Percentiles rank a stretch among this genome's conserved stretches.
phyloP scores from a whole-genome alignment of 2,329 filamentous ascomycete species.

The Cadophora malorum region DNA sequence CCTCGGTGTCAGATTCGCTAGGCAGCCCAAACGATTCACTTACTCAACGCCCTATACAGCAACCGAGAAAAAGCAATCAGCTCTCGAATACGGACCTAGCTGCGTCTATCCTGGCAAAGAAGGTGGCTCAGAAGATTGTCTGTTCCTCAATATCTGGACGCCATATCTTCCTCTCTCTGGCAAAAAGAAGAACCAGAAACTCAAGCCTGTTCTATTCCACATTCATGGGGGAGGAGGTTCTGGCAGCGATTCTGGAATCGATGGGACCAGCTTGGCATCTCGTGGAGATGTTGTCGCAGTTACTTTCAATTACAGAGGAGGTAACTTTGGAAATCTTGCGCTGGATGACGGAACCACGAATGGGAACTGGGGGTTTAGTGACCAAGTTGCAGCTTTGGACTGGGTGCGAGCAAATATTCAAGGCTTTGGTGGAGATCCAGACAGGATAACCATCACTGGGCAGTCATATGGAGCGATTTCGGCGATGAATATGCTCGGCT shows the following conservation, averaged over 20 bases:
- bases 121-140: conserved; percentile 56
- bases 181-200: conserved; percentile 15
- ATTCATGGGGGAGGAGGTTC: conserved; percentile 42
- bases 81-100: conserved; percentile 50
- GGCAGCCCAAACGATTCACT: conserved; percentile 33
- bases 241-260: conserved; percentile 28
- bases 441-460: conserved; percentile 48
- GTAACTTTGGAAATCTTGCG: conserved; percentile 53
- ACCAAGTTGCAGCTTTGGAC: conserved; percentile 45
- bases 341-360: conserved; percentile 52
- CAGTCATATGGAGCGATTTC: conserved; percentile 52
- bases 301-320: conserved; percentile 52
- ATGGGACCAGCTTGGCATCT: conserved; percentile 35
- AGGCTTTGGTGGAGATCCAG: conserved; percentile 46
- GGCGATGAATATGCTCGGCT: conserved; percentile 32
- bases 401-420: conserved; percentile 46
- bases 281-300: conserved; percentile 36
- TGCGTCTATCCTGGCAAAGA: conserved; percentile 51
- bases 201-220: conserved; percentile 45
- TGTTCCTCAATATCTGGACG: conserved; percentile 60
- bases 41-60: conserved; percentile 53
- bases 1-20: conserved; percentile 35
- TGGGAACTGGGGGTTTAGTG: conserved; percentile 52
- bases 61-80: conserved; percentile 50
- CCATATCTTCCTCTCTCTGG: conserved; percentile 48